These are phyloP conservation scores for Fusarium sp. DNA, from an alignment of 2,329 filamentous ascomycete genomes.

Conservation along the genomic window DNA sequence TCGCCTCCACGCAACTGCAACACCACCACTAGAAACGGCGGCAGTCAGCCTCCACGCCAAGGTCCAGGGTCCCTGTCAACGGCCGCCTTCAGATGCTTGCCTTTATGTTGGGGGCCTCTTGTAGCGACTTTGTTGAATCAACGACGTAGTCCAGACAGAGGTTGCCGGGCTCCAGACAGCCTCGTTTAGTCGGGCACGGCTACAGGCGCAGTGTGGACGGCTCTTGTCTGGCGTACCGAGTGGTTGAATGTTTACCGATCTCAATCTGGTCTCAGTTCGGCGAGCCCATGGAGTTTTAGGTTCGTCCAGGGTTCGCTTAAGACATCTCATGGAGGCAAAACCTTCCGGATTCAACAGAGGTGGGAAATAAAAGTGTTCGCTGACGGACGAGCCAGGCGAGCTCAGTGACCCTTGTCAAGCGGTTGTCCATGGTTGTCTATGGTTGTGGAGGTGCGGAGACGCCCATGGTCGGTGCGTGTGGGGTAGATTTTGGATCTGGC, in stretches of 20 bases:
- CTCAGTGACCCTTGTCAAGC: conserved; percentile 22
- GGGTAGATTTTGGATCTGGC: conserved; percentile 40
- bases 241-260: background rate
- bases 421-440: background rate
- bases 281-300: background rate
- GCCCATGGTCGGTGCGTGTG: conserved; percentile 40
- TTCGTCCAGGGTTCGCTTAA: background rate
- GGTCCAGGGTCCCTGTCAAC: conserved; percentile 35
- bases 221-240: conserved; percentile 6
- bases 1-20: conserved; percentile 17
- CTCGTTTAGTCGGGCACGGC: conserved; percentile 11
- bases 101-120: conserved; percentile 29
- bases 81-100: conserved; percentile 7
- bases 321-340: conserved; percentile 10
- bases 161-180: conserved; percentile 14
- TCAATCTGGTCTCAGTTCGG: background rate
- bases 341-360: conserved; percentile 13
- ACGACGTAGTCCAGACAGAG: background rate
- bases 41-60: conserved; percentile 38
- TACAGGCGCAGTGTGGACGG: conserved; percentile 5
- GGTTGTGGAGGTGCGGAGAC: conserved; percentile 44
- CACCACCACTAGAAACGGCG: conserved; percentile 32
- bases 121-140: conserved; percentile 26
- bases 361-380: conserved; percentile 11
- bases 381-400: conserved; percentile 10